Conservation (phyloP, 139 green algal species). For the Zygnema cylindricum region DNA sequence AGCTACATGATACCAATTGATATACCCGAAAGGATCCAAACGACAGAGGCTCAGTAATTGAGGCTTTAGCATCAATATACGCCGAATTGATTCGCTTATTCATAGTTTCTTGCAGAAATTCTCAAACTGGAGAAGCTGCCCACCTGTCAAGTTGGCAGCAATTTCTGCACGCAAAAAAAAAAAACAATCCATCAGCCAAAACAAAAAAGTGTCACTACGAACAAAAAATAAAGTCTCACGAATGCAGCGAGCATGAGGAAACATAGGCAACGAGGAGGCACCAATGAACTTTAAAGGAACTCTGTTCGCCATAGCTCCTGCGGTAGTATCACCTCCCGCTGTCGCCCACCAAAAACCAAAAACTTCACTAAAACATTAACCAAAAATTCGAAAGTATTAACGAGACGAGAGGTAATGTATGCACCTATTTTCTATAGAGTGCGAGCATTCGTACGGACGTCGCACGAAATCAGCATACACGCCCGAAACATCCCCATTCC, state of each 20-base stretch:
- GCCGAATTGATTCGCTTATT: background rate
- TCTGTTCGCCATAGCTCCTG: background rate
- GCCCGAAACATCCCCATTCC: no score
- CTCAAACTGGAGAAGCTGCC: background rate
- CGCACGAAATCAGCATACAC: no score
- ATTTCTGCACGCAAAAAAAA: background rate
- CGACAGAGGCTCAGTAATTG: background rate
- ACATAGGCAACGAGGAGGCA: background rate
- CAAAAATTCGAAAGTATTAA: no score
- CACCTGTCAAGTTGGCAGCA: conserved; percentile 21
- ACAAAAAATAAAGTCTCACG: background rate
- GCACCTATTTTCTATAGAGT: no score
- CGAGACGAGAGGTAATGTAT: no score
- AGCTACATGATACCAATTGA: background rate
- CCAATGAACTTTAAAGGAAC: background rate
- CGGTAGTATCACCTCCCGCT: no score
- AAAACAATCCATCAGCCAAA: background rate
- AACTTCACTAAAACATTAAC: no score
- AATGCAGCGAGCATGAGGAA: background rate
- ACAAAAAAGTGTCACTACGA: background rate
- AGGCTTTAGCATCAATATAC: background rate
- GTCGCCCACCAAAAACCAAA: no score
- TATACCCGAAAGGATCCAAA: background rate
- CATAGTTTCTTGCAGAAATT: background rate
- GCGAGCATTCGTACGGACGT: no score